A percentile compares a stretch with the other conserved stretches of the same genome.
These are phyloP conservation scores for Adiantum capillusveneris DNA, from an alignment of 75 land plant species.

Conservation along the genomic window DNA sequence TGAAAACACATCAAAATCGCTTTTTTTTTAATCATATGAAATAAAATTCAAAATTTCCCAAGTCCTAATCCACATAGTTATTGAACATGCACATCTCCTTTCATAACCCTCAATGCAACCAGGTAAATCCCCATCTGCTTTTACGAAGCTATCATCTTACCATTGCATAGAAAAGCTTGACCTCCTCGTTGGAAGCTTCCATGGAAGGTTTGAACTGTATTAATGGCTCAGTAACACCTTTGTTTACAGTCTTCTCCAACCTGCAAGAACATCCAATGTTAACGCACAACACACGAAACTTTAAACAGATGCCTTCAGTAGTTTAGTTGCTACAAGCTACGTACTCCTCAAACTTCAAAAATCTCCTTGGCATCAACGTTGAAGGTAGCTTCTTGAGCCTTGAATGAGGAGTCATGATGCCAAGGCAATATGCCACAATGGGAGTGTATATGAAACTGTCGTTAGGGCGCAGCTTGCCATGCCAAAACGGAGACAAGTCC, in stretches of 20 bases:
- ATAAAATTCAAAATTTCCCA: not conserved
- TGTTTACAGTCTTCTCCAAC: not conserved
- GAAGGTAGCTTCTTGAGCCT: slow-evolving; percentile 1
- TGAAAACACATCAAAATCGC: not conserved
- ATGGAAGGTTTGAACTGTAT: not conserved
- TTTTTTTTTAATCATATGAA: not conserved
- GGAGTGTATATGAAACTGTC: not conserved
- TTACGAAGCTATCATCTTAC: too few relatives aligned
- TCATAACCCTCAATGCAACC: not conserved
- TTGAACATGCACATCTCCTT: not conserved
- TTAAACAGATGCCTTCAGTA: not conserved
- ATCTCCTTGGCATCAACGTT: not conserved
- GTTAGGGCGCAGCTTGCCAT: not conserved
- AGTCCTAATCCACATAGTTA: not conserved
- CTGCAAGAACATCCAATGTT: not conserved
- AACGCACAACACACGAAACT: not conserved
- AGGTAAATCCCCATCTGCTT: not conserved
- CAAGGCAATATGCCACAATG: not conserved
- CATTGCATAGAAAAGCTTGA: not conserved
- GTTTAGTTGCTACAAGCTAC: not conserved
- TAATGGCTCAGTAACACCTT: not conserved
- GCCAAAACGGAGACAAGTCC: slow-evolving; percentile 5
- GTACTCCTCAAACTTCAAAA: slow-evolving; percentile 9
- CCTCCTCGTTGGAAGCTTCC: slow-evolving; percentile 4
- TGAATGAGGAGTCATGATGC: not conserved